These are phyloP conservation scores for Aleurites moluccanus DNA, from an alignment of 441 rosid species.

Conservation along the genomic window DNA sequence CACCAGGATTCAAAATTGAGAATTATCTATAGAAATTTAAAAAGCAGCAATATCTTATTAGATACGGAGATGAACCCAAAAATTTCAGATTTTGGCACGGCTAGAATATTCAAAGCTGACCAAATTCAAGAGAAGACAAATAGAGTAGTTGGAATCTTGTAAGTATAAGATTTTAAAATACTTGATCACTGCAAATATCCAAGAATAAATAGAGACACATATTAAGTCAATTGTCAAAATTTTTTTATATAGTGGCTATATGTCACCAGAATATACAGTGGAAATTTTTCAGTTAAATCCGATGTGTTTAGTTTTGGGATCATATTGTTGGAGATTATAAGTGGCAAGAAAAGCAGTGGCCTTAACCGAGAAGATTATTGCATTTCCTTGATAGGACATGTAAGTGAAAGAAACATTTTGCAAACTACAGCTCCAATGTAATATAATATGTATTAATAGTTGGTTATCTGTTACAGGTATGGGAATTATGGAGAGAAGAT, in stretches of 20 bases:
- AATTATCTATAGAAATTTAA: constrained; percentile 65
- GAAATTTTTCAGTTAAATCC: constrained; percentile 34
- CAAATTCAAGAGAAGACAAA: constrained; percentile 8
- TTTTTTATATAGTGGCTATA: constrained; percentile 34
- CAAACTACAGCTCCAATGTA: not conserved
- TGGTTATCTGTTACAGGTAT: not conserved
- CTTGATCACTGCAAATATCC: too few relatives aligned
- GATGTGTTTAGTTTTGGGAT: constrained; percentile 44
- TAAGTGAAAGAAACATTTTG: constrained; percentile 17
- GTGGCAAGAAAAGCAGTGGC: constrained; percentile 30
- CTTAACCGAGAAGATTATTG: constrained; percentile 4
- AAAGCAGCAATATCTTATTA: constrained; percentile 49
- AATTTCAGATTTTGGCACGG: constrained; percentile 26
- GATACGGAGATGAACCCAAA: constrained; percentile 22
- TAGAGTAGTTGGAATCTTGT: constrained; percentile 26
- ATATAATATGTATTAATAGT: not conserved
- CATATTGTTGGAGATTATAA: constrained; percentile 31
- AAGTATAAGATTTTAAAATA: not conserved
- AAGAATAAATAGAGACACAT: too few relatives aligned
- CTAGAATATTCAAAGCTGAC: constrained; percentile 18
- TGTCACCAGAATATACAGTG: constrained; percentile 51
- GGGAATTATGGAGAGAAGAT: not conserved
- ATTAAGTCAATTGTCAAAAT: not conserved
- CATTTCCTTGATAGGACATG: constrained; percentile 34
- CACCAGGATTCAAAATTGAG: constrained; percentile 64